Conservation (phyloP, 2,329 filamentous ascomycete genomes). For the Stemphylium lycopersici region DNA sequence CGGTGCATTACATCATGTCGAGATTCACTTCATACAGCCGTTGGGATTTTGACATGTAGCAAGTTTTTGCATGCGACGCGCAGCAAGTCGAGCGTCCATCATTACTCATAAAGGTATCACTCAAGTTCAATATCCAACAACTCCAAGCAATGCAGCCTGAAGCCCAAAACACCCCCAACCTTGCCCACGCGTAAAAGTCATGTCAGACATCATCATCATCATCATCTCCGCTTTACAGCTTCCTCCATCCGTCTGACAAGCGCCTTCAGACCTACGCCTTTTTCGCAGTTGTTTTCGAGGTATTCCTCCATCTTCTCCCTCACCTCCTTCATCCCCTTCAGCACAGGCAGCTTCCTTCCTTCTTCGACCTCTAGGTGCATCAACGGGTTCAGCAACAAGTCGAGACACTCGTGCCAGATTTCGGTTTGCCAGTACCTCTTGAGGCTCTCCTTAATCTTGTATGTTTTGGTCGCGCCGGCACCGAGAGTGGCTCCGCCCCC, state of each 20-base stretch:
- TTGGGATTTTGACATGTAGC: neutral
- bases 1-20: slow-evolving; percentile 12
- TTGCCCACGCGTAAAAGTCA: neutral
- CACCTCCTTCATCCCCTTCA: slow-evolving; percentile 70
- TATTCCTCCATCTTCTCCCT: slow-evolving; percentile 83
- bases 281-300: slow-evolving; percentile 81
- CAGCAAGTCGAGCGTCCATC: neutral
- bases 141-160: slow-evolving; percentile 19
- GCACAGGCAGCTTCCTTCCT: slow-evolving; percentile 71
- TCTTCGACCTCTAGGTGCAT: slow-evolving; percentile 70
- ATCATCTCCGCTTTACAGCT: slow-evolving; percentile 60
- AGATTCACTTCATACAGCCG: neutral
- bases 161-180: neutral
- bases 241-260: slow-evolving; percentile 69
- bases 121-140: slow-evolving; percentile 12
- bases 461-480: slow-evolving; percentile 67
- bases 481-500: slow-evolving; percentile 60
- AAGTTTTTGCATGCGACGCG: neutral
- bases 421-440: slow-evolving; percentile 98
- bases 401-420: slow-evolving; percentile 83
- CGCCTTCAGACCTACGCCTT: slow-evolving; percentile 66
- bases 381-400: slow-evolving; percentile 82
- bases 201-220: slow-evolving; percentile 28
- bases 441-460: slow-evolving; percentile 79
- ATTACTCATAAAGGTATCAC: slow-evolving; percentile 6